Conservation (phyloP, 176 grass and related monocot genomes). For the Coix lacrymajobi region DNA sequence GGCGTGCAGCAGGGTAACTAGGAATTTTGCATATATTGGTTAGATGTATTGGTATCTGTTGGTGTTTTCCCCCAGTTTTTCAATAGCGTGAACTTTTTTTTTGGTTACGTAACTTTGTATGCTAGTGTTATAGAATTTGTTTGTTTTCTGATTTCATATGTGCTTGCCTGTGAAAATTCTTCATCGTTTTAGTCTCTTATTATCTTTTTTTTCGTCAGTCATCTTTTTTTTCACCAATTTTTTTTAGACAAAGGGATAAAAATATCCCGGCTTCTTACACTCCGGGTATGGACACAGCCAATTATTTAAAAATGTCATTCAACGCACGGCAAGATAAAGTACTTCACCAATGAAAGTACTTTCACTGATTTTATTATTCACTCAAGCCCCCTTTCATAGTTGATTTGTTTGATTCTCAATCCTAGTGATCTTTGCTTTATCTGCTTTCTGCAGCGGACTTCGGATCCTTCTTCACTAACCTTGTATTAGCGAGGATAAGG, state of each 20-base stretch:
- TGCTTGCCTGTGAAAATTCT: not conserved
- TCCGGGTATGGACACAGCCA: no score
- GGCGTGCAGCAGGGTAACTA: no score
- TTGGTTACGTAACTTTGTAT: not conserved
- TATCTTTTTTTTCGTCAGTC: not conserved
- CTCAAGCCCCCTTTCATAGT: not conserved
- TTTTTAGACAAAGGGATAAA: no score
- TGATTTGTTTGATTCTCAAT: slow-evolving; percentile 3
- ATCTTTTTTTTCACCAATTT: no score
- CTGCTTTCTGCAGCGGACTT: slow-evolving; percentile 53
- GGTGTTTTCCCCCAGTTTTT: not conserved
- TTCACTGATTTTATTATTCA: not conserved
- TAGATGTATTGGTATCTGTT: not conserved
- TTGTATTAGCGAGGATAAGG: slow-evolving; percentile 68
- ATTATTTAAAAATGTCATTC: no score
- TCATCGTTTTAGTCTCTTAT: not conserved
- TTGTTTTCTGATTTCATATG: not conserved
- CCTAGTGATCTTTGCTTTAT: not conserved
- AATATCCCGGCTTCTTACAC: no score
- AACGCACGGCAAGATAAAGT: no score
- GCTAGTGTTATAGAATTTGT: not conserved
- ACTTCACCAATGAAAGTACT: not conserved
- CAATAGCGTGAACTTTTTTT: not conserved
- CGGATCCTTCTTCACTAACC: slow-evolving; percentile 77
- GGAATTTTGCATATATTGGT: not conserved